Evolutionary conservation across 495 filamentous ascomycete species (phyloP).

Genomic region (Parathielavia hyrcaniae): DNA sequence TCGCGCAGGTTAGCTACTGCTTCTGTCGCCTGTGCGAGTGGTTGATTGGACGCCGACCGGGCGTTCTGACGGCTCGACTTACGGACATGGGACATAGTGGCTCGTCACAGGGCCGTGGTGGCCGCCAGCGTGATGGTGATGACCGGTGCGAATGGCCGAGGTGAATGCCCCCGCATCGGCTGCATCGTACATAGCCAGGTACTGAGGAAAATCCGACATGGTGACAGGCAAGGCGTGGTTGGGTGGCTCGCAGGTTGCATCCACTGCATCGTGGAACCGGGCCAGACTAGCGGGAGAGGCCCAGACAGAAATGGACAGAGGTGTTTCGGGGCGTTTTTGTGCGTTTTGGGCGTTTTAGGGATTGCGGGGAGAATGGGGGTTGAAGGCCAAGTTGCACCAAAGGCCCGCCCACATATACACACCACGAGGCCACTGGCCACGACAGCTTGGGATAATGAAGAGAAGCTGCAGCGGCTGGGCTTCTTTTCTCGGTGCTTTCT

Average conservation of each 20-base stretch:
- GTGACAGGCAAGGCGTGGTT: slow-evolving; percentile 29
- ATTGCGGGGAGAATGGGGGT: slow-evolving; percentile 7
- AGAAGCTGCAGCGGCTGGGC: slow-evolving; percentile 8
- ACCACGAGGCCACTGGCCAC: not conserved
- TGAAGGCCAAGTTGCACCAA: slow-evolving; percentile 10
- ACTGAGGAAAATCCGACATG: slow-evolving; percentile 32
- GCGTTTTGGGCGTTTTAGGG: too few relatives aligned
- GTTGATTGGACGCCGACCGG: not conserved
- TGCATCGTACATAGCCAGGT: slow-evolving; percentile 32
- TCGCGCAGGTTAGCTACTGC: slow-evolving; percentile 11
- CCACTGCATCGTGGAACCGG: slow-evolving; percentile 34
- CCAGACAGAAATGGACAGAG: slow-evolving; percentile 25
- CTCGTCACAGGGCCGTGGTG: slow-evolving; percentile 26
- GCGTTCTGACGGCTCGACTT: slow-evolving; percentile 17
- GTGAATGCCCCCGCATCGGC: slow-evolving; percentile 28
- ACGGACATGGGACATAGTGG: slow-evolving; percentile 28
- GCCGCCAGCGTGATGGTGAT: slow-evolving; percentile 20
- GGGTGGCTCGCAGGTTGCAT: slow-evolving; percentile 31
- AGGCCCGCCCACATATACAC: slow-evolving; percentile 1
- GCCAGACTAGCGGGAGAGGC: slow-evolving; percentile 27
- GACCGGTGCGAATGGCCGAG: slow-evolving; percentile 21
- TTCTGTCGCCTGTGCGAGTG: not conserved
- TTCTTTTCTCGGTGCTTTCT: slow-evolving; percentile 20
- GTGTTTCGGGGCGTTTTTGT: slow-evolving; percentile 26
- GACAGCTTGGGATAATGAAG: slow-evolving; percentile 10